Evolutionary conservation across 352 stramenopile species (phyloP), one percentile per base, ranked within the genome.

Genomic region (Thraustochytrium striatum): DNA sequence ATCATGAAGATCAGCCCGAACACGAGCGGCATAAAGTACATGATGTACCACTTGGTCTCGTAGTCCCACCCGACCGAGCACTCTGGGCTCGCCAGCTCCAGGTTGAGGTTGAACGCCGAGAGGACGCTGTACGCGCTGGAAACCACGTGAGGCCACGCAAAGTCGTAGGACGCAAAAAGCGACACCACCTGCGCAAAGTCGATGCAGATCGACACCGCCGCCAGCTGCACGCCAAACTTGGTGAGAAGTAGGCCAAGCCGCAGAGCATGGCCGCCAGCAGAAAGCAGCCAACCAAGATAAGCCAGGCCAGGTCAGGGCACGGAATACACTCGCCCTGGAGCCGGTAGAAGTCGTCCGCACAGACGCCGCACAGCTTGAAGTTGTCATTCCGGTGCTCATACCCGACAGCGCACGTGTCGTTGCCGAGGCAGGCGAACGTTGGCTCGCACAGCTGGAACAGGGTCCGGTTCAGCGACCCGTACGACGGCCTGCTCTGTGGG

Each of bases 331-430:
- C 25, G 47, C 69, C 69, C 30, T 79, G 47, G 30, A 79, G 69
- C 2, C 69, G 50, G 13, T 79, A 79, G 39, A 57, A 79, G 36
- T 69, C 30, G 3, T 79, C 69, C 7, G 44, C 69, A 38, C 69
- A 79, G 25, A 19, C 35, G 32, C 36, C 57, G 30, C 69, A 79
- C 2, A 69, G 69, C n/a, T 55, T 5, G 7, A 69, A 0, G 30
- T 21, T 3, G 1, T 38, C 55, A 50, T 52, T 41, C 47, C 25
- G 8, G 41, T 82, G 44, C 19, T 59, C 25, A 28, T 82, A 82
- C 16, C 69, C 69, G 0, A 38, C 41, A 8, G 75, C 75, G 25
- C 69, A 82, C n/a, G 75, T 82, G 68, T 82, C 55, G 53, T 82
- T 82, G 21, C 75, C 75, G 19, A 82, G 47, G 75, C 75, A 82